Evolutionary conservation across 768 basidiomycete genomes (phyloP), one percentile per base, ranked within the genome.

Genomic region (Phanerochaete carnosa): DNA sequence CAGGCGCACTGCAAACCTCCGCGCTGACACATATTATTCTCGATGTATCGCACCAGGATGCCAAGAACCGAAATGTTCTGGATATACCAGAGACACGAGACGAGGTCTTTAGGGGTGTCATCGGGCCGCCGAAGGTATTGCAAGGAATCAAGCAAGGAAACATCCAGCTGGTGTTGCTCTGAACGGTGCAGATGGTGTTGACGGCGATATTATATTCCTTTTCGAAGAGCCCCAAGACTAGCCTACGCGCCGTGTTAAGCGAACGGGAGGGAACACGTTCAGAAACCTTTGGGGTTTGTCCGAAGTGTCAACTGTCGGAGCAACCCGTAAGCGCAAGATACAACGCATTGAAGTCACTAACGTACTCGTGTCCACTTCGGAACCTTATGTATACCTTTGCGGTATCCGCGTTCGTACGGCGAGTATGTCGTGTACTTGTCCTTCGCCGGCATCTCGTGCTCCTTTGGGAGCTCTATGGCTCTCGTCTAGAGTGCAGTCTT

Each of bases 401-500:
- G 79, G 74, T 96, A 99, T 6, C 92, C 90, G 60, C 74, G 79
- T 1, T 78, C 77, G 43, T 83, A 85, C 3, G 83, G 79, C 39
- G 83, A 85, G 75, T 95, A 98, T 22, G 90, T 85, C 3, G 95
- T 97, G 77, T 98, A 99, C 74, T 99, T 99, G 79, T 98, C 96
- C 68, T 81, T 85, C 0, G 96, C 77, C 12, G 77, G 81, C 97
- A 98, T 98, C 75, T 97, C 94, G 64, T 88, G 80, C 71, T 98
- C 94, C 70, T 92, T 96, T 53, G 97, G 97, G 30, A 99, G 79
- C 59, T 87, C 83, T 57, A 98, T 76, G 3, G 92, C 93, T 56
- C 79, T 80, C 52, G 77, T 79, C 93, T 96, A 65, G 46, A n/a
- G n/a, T n/a, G 49, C 6, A 53, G 12, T 35, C 45, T n/a, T 22